Evolutionary conservation across 78 protist species (phyloP), one percentile per base, ranked within the genome.

Genomic region (Dictyostelium discoideum): DNA sequence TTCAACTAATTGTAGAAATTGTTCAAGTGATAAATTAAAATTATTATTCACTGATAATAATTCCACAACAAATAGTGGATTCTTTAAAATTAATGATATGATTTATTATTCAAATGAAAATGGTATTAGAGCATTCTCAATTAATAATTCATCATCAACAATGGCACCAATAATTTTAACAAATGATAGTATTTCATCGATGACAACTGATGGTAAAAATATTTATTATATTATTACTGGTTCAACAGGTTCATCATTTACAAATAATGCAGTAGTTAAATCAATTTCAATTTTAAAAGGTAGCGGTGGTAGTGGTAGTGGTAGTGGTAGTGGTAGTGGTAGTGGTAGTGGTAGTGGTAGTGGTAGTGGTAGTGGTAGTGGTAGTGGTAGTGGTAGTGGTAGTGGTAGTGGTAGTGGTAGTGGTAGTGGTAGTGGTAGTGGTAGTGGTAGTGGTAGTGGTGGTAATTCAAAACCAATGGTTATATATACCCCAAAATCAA

Each of bases 121-220:
- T 48, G 50, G 42, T 26, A 48, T 48, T 1, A 48, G 50, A 81
- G 69, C 14, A 4, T 48, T 20, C 9, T 48, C 69, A 20, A 24
- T n/a, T 32, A 20, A 13, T 5, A 37, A 8, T 10, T 8, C 16
- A 13, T 29, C 22, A 76, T 6, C 42, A 37, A 22, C 46, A 32
- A 22, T 18, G 11, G 3, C 65, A 13, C 54, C 48, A 39, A 32
- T 79, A 7, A 3, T 22, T 10, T 39, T 29, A 26, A 24, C 48
- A 18, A 82, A 82, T 82, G 72, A 20, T 50, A 50, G 24, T 50
- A 82, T 82, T 50, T 82, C 44, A 39, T 82, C 44, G 5, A 79
- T 46, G 54, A 79, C 84, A 3, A 46, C 84, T 0, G 84, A 39
- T 37, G 84, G 84, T 79, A 29, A 79, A 42, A 22, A n/a, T 18